Conservation (phyloP, 192 early-diverging fungal genomes). For the Mortierella hygrophila region DNA sequence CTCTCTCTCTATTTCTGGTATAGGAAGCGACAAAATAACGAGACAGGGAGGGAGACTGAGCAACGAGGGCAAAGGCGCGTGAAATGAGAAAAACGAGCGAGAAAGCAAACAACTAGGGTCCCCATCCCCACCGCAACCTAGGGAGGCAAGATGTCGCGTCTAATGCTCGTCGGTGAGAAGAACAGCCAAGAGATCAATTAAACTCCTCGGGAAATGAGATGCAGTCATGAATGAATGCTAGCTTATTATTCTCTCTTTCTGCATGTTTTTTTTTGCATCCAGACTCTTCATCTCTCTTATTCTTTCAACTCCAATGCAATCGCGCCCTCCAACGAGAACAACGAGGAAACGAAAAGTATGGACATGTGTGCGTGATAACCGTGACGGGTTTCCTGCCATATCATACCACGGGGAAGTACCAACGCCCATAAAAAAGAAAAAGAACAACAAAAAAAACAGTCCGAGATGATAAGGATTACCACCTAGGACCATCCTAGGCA, state of each 20-base stretch:
- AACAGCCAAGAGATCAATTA: not conserved
- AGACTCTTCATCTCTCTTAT: not conserved
- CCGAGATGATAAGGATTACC: not conserved
- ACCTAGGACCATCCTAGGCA: not conserved
- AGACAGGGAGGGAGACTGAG: not conserved
- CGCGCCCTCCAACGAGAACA: not conserved
- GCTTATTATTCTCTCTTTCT: not conserved
- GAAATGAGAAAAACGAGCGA: not conserved
- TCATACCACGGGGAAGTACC: not conserved
- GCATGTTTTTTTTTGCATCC: not conserved
- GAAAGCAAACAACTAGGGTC: not conserved
- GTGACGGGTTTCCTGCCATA: not conserved
- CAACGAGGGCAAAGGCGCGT: not conserved
- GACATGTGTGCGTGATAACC: not conserved
- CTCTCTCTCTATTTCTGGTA: not conserved
- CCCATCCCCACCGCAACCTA: not conserved
- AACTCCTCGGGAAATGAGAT: not conserved
- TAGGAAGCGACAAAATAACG: not conserved
- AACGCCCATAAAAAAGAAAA: not conserved
- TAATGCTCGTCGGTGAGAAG: not conserved
- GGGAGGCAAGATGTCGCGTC: not conserved
- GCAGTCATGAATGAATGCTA: not conserved
- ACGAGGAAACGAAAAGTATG: not conserved
- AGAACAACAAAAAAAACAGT: slow-evolving; percentile 6
- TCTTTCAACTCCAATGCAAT: not conserved